Base-by-base conservation (phyloP, 495 filamentous ascomycete species). In the Talaromyces adpressus region DNA sequence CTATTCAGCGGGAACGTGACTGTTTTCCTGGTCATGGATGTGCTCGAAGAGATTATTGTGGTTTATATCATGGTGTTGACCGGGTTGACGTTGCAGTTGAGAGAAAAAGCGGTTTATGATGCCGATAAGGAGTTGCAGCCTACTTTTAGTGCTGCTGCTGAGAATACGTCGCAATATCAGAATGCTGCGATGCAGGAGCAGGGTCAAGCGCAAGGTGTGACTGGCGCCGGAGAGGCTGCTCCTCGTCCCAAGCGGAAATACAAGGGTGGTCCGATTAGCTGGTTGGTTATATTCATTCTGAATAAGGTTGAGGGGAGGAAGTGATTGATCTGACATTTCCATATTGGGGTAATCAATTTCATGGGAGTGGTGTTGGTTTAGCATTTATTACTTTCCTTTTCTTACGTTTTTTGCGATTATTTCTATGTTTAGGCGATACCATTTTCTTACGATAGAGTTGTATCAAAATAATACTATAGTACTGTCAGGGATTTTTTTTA, bases 31-130 rank as follows among this genome's bases (percentile, higher is more conserved):
- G 71, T 77, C 11, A 75, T 80, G 68, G 69, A 70, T 12, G 67
- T 81, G 8, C 57, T 81, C 2, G 68, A 73, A 61, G 76, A 81
- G 66, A 64, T 80, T 54, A 64, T 66, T 23, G 67, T 79, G 39
- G 69, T 75, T 6, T 56, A 72, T 8, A 41, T 71, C 30, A 71
- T 69, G 59, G 63, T 75, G 36, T 67, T 53, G 9, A 63, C 75
- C 16, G 77, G 78, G 1, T 58, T 79, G 57, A 80, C 77, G 18
- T 59, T 75, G 47, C 20, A 52, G 25, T 11, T 20, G 2, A 62
- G 41, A 30, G 39, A 29, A 5, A 51, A 62, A 18, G 23, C 60
- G 14, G 45, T 36, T 32, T 52, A n/a, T 16, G 47, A 62, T 20
- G 18, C 41, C 1, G 27, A 39, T 34, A 52, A 62, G 23, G 56